Conservation (phyloP, 805 yeast species). For the Hermanozyma aechmeae region DNA sequence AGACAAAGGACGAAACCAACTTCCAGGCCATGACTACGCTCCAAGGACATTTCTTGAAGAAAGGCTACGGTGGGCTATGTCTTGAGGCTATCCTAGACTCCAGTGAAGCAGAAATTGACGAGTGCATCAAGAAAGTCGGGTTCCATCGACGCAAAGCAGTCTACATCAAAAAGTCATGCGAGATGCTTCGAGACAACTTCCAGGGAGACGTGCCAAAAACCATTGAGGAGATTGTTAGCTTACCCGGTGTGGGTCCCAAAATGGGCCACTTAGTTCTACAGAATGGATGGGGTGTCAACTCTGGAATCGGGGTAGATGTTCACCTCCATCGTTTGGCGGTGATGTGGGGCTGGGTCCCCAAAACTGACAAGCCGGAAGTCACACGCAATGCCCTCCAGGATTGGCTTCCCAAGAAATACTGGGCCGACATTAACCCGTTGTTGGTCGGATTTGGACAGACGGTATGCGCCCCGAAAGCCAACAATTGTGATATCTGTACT, state of each 20-base stretch:
- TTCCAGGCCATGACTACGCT: conserved; percentile 60
- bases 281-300: conserved; percentile 66
- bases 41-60: conserved; percentile 35
- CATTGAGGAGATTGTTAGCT: conserved; percentile 49
- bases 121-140: conserved; percentile 70
- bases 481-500: conserved; percentile 64
- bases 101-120: conserved; percentile 51
- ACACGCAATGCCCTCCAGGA: conserved; percentile 59
- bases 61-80: conserved; percentile 42
- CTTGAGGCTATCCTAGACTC: conserved; percentile 43
- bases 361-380: conserved; percentile 56
- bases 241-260: conserved; percentile 95
- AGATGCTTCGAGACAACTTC: conserved; percentile 39
- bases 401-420: conserved; percentile 65
- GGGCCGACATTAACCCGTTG: conserved; percentile 81
- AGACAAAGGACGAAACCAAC: conserved; percentile 85
- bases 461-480: conserved; percentile 64
- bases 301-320: conserved; percentile 92
- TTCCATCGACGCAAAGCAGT: conserved; percentile 75
- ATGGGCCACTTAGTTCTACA: conserved; percentile 83
- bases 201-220: conserved; percentile 67
- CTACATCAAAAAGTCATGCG: conserved; percentile 56
- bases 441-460: conserved; percentile 93
- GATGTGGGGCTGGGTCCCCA: conserved; percentile 70
- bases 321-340: conserved; percentile 76